Base-by-base conservation (phyloP, 495 filamentous ascomycete genomes). In the Hyaloscypha variabilis region DNA sequence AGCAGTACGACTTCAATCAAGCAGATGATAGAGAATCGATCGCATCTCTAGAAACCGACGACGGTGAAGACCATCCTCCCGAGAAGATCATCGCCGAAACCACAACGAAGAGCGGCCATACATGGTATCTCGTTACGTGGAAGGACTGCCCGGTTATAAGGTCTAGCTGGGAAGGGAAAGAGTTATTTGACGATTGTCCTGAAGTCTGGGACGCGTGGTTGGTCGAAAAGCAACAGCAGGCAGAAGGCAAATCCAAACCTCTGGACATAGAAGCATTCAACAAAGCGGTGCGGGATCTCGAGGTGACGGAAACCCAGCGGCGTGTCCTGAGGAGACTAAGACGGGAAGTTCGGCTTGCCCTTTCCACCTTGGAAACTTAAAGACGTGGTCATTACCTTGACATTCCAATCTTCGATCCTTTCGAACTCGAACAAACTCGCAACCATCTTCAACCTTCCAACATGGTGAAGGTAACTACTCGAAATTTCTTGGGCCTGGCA, bases 71-170 rank as follows among this genome's bases (percentile, higher is more conserved):
- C 25, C 66, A 69, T 28, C 62, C 53, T 0, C 67, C 67, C 0
- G 70, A 74, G 52, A 64, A 64, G 28, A 70, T 74, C 13, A 59
- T 74, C 23, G 67, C 72, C 1, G 51, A 73, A 46, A n/a, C 58
- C 4, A 56, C 30, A 17, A 28, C 17, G 10, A 67, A 62, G 21
- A 65, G 61, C 53, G 49, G 46, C 11, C 29, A 52, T n/a, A 53
- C 21, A n/a, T 73, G 67, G 66, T 73, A 67, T 60, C 55, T 74
- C 14, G 69, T 74, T 2, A 72, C 70, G 72, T 74, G 72, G 72
- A 30, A 72, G 58, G 57, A 70, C 53, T 74, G 72, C 60, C 67
- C 72, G 17, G 49, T 70, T 42, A 29, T 74, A 31, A 52, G 69
- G 64, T 70, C 69, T 4, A 60, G 52, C 34, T 74, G 72, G 72